Base-by-base conservation (phyloP, 75 land plant genomes). In the Pinus tabuliformis region DNA sequence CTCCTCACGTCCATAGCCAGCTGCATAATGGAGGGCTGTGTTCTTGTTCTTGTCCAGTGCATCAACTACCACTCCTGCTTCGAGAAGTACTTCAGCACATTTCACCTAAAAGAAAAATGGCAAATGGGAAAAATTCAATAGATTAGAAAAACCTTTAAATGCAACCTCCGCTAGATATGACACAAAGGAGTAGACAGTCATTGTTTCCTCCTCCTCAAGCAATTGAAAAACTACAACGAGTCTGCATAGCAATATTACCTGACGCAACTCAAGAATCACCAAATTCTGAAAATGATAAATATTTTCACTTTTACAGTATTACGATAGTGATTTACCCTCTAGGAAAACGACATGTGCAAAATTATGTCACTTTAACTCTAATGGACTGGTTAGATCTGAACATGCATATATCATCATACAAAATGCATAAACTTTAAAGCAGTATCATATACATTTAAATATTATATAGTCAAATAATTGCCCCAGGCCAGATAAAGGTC, bases 11-110 rank as follows among this genome's bases (percentile, higher is more conserved):
- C 86, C 86, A 72, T 84, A 84, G 64, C 86, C 86, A 65, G 76
- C 81, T 26, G 86, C 86, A 74, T 84, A 84, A 74, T 84, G 86
- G 33, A 84, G 78, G 49, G 86, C 80, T 54, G 86, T 84, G 58
- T 84, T 83, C 22, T 84, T 78, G 72, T 83, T 84, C 45, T 79
- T 78, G 74, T 84, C 86, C 70, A 84, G 70, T 8, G 86, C 86
- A 78, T 84, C 86, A 57, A 84, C 85, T 56, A 24, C 72, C 33
- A 81, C 86, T 39, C 86, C 86, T 57, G 74, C 86, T 83, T 83
- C 73, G 22, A 84, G 62, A 72, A 84, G 81, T 20, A 73, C 80
- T 36, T 65, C 76, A 36, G 86, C 79, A 74, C 86, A 84, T 59
- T 74, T 58, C 62, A 81, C 72, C 83, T 81, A 45, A 42, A 39